Conservation (phyloP, 2,329 filamentous ascomycete genomes). For the Fusarium udum region DNA sequence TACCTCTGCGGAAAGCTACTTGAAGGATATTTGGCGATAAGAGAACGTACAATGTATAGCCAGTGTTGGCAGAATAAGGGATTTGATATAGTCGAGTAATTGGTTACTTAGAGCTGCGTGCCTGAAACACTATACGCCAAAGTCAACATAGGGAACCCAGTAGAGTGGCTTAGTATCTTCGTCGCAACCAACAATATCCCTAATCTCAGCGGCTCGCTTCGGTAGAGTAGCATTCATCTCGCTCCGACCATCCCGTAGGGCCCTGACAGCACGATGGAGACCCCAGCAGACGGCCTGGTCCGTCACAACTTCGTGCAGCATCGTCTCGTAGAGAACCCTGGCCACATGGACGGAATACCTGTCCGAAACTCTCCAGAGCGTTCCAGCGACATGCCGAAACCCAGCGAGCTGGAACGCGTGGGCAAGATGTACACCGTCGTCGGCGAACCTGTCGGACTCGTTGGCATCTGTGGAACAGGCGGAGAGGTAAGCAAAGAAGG, state of each 20-base stretch:
- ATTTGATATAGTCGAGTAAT: no score
- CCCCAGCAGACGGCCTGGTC: neutral
- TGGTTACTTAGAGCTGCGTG: no score
- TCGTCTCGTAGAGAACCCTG: neutral
- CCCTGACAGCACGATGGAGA: neutral
- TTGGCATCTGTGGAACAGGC: neutral
- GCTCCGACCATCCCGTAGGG: neutral
- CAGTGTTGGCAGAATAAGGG: no score
- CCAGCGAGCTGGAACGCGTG: neutral
- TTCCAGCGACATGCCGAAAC: neutral
- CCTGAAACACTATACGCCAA: neutral
- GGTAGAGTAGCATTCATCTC: neutral
- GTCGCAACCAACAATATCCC: neutral
- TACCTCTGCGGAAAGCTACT: neutral
- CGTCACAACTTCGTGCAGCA: neutral
- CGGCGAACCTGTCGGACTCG: neutral
- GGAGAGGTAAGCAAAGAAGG: neutral
- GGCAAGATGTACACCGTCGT: neutral
- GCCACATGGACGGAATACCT: neutral
- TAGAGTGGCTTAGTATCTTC: neutral
- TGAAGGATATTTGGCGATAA: neutral
- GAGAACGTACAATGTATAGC: no score
- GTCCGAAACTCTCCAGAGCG: neutral
- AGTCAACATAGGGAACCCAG: neutral
- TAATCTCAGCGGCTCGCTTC: fast-evolving